Base-by-base conservation (phyloP, 1,139 yeast species). In the Sugiyamaella pinicola region DNA sequence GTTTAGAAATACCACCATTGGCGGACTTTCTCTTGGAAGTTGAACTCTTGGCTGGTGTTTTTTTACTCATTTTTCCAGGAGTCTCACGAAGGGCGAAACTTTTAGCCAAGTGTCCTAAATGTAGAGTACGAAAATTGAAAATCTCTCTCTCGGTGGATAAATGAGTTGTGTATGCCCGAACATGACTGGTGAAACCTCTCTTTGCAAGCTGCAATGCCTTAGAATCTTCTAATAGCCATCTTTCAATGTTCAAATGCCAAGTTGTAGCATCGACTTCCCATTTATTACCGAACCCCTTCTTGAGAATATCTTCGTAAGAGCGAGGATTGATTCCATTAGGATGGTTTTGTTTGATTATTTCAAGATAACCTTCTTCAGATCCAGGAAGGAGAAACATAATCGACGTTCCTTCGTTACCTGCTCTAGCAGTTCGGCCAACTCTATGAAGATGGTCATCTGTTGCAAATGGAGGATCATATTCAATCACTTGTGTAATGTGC, bases 201-300 rank as follows among this genome's bases (percentile, higher is more conserved):
- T 80, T 78, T 0, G 96, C 96, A n/a, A 78, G 76, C 0, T 95
- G 90, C 13, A 75, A 65, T 52, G 83, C 85, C 10, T 79, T 79
- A 0, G 74, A 69, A 1, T 78, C 71, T 61, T 83, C 95, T 46
- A 93, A 71, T 29, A 91, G 74, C 86, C 96, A 86, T 66, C 97
- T 76, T 73, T 93, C 99, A 13, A 89, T 80, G 53, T 86, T 84
- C 61, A 93, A 75, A 69, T 93, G 99, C 95, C 96, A 91, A 1
- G 96, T 89, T 0, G 99, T 93, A 2, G 97, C 99, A 65, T 87
- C 91, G 28, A 84, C 82, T 68, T 91, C 97, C 98, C 98, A 95
- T 71, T 56, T 70, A 21, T 78, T 82, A 7, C 80, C 84, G 69
- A 87, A 88, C 0, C 91, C 90, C 8, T 76, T 73, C 61, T 81